Percentiles rank a stretch among this genome's conserved stretches.
phyloP scores from a whole-genome alignment of 2,329 filamentous ascomycete species.

The Zasmidium angulare region DNA sequence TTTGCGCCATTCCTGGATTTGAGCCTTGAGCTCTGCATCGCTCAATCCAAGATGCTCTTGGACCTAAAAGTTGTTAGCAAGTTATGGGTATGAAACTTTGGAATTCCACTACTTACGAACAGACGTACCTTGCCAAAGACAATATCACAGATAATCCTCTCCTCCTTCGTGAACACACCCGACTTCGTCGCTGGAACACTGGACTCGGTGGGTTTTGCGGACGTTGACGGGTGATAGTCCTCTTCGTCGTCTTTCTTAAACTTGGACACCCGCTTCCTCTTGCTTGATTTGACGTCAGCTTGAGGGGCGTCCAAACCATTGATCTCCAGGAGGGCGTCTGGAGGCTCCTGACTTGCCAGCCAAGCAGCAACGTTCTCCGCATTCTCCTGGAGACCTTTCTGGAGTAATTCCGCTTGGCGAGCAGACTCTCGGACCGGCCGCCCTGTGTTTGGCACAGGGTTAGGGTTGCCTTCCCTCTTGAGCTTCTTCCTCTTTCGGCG shows the following conservation, averaged over 20 bases:
- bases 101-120: slow-evolving; percentile 6
- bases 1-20: slow-evolving; percentile 30
- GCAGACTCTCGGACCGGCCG: not conserved
- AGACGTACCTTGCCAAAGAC: slow-evolving; percentile 22
- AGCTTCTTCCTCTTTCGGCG: not conserved
- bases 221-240: slow-evolving; percentile 8
- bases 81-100: not conserved
- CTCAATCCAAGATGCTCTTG: slow-evolving; percentile 9
- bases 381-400: not conserved
- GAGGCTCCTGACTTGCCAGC: slow-evolving; percentile 9
- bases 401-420: not conserved
- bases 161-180: slow-evolving; percentile 18
- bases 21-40: slow-evolving; percentile 21
- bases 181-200: no score
- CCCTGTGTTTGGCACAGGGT: not conserved
- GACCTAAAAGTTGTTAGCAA: not conserved
- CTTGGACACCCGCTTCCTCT: slow-evolving; percentile 17
- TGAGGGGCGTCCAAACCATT: not conserved
- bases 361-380: slow-evolving; percentile 10
- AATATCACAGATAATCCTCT: slow-evolving; percentile 28
- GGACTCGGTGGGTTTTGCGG: not conserved
- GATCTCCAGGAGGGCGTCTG: not conserved
- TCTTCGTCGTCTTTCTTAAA: slow-evolving; percentile 16
- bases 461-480: not conserved
- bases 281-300: slow-evolving; percentile 5